Base-by-base conservation (phyloP, 306 rosid species). In the Coriaria nepalensis region DNA sequence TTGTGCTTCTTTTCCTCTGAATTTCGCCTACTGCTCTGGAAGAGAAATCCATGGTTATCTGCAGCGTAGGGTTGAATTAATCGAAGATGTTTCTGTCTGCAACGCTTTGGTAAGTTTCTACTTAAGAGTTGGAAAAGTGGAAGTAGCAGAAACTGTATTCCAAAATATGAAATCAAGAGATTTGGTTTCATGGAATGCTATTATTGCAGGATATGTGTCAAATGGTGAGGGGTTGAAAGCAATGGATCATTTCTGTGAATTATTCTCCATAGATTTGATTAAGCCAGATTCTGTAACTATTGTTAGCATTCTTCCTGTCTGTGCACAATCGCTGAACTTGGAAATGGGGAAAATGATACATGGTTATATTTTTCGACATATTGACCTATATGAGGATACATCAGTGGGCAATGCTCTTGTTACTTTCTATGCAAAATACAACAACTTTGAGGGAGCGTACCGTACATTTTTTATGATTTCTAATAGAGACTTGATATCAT, bases 131-230 rank as follows among this genome's bases (percentile, higher is more conserved):
- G 90, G 97, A 38, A 64, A 40, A 50, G 60, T 59, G 36, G 63
- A 54, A 64, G 66, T 72, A 63, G 93, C 95, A 0, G 82, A 78
- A 46, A 71, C 50, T 36, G 52, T 84, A 68, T 84, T 88, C 61
- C 46, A 65, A 69, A 45, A 57, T 55, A 81, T 78, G 90, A 68
- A 57, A 59, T 67, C 67, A 57, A 81, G 75, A 59, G 96, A 88
- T 73, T 78, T 83, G 78, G 77, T 88, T 64, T 76, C 97, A 46
- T 84, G 95, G 97, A 88, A 88, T 73, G 69, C 90, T 57, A 50
- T 84, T 47, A 79, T 88, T 42, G 75, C 90, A 0, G 97, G 97
- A 60, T 78, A 68, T 64, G 10, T 83, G 35, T 76, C 68, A 35
- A 72, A 74, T 62, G 78, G 79, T 45, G 70, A 81, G 60, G 76